Conservation (phyloP, 148 eudicot genomes). For the Arctostaphylos glauca region DNA sequence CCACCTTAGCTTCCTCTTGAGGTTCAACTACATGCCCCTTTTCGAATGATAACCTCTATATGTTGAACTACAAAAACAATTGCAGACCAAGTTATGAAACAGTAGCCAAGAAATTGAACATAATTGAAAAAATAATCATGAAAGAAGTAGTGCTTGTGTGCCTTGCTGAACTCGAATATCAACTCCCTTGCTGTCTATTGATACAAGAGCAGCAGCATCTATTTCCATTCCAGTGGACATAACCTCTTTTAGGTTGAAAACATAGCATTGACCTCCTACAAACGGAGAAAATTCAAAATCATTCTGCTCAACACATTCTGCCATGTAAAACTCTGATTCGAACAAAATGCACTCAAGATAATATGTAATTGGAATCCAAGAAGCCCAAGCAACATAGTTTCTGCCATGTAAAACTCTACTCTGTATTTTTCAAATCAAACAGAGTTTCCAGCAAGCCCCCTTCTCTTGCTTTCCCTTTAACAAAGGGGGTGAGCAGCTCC, state of each 20-base stretch:
- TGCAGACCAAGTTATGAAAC: not conserved
- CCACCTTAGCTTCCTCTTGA: constrained; percentile 87
- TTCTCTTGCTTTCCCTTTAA: too few relatives aligned
- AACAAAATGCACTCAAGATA: not conserved
- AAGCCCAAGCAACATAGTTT: constrained; percentile 12
- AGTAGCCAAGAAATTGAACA: not conserved
- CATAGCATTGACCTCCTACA: constrained; percentile 81
- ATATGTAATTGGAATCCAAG: not conserved
- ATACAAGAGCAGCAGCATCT: constrained; percentile 92
- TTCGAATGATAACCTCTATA: constrained; percentile 85
- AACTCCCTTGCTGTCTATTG: constrained; percentile 91
- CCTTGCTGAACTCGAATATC: constrained; percentile 97
- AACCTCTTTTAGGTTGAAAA: constrained; percentile 83
- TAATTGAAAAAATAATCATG: not conserved
- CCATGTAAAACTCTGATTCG: not conserved
- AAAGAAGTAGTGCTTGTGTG: constrained; percentile 59
- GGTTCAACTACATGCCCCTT: constrained; percentile 73
- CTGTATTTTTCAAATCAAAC: too few relatives aligned
- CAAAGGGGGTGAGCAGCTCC: too few relatives aligned
- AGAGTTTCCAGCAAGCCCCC: too few relatives aligned
- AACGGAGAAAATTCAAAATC: not conserved
- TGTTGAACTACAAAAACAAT: constrained; percentile 58
- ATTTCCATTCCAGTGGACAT: constrained; percentile 73
- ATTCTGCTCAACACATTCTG: not conserved
- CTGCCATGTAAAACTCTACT: too few relatives aligned